Evolutionary conservation across 2,329 filamentous ascomycete species (phyloP).

Genomic region (Niveomyces coronatus): DNA sequence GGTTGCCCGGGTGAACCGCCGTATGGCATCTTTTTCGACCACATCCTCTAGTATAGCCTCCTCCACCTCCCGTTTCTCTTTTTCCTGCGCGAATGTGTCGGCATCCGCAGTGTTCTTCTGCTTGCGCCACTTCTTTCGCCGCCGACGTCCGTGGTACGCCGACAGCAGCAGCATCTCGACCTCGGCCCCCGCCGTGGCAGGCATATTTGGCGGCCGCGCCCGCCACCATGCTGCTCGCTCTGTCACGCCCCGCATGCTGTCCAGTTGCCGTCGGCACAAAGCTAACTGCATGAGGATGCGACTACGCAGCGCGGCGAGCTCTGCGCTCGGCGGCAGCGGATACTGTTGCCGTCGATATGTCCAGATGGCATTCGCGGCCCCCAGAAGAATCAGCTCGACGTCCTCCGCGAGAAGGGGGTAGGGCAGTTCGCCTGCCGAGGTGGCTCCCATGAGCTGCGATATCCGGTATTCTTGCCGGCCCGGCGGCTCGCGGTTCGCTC

Average conservation of each 20-base stretch:
- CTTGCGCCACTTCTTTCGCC: too few relatives aligned
- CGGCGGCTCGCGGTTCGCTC: conserved; percentile 22
- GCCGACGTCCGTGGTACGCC: conserved; percentile 6
- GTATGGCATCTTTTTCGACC: conserved; percentile 6
- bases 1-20: conserved; percentile 4
- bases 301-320: conserved; percentile 9
- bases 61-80: conserved; percentile 8
- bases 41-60: conserved; percentile 4
- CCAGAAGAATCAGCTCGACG: conserved; percentile 23
- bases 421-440: conserved; percentile 17
- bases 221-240: too few relatives aligned
- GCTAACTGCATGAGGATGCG: conserved; percentile 18
- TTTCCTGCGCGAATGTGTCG: too few relatives aligned
- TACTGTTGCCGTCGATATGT: conserved; percentile 13
- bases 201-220: too few relatives aligned
- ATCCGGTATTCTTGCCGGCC: conserved; percentile 21
- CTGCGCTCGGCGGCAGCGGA: conserved; percentile 9
- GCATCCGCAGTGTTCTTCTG: too few relatives aligned
- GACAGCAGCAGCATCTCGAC: neutral
- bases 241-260: conserved; percentile 10
- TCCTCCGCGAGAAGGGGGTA: conserved; percentile 23
- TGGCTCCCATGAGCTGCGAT: conserved; percentile 20
- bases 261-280: conserved; percentile 17
- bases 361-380: conserved; percentile 22
- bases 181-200: neutral